phyloP scores from a whole-genome alignment of 768 basidiomycete species.

The Lactarius sanguifluus region DNA sequence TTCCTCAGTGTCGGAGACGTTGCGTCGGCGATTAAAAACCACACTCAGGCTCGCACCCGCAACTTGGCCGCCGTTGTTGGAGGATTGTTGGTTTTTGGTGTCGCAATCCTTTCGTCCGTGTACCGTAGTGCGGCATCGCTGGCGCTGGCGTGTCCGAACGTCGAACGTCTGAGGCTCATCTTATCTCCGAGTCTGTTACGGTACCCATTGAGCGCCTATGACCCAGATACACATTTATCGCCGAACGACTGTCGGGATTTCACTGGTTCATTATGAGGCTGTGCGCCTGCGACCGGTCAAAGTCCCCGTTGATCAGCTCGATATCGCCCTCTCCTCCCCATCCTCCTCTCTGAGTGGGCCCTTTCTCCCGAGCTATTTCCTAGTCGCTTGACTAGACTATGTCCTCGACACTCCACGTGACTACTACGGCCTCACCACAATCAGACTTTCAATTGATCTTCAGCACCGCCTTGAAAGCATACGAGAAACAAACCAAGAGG shows the following conservation, averaged over 20 bases:
- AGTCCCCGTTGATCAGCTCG: not conserved
- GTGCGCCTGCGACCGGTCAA: not conserved
- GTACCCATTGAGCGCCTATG: not conserved
- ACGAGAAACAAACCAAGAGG: not conserved
- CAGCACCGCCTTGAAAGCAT: conserved; percentile 5
- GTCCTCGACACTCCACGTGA: not conserved
- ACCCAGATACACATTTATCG: not conserved
- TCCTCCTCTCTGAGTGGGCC: not conserved
- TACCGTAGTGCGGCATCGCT: not conserved
- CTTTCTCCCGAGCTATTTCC: not conserved
- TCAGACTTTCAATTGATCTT: not conserved
- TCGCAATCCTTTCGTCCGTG: too few relatives aligned
- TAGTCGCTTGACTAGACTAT: not conserved
- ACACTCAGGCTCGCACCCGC: too few relatives aligned
- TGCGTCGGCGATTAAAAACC: too few relatives aligned
- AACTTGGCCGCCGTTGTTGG: too few relatives aligned
- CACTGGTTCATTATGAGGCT: not conserved
- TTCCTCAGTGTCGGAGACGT: too few relatives aligned
- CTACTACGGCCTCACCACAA: not conserved
- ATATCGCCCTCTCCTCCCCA: not conserved
- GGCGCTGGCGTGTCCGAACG: too few relatives aligned
- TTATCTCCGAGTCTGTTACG: not conserved
- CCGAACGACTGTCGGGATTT: not conserved
- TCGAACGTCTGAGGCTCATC: not conserved
- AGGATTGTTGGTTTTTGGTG: too few relatives aligned